Evolutionary conservation across 345 rosid genomes (phyloP).

Genomic region (Bretschneidera sinensis): DNA sequence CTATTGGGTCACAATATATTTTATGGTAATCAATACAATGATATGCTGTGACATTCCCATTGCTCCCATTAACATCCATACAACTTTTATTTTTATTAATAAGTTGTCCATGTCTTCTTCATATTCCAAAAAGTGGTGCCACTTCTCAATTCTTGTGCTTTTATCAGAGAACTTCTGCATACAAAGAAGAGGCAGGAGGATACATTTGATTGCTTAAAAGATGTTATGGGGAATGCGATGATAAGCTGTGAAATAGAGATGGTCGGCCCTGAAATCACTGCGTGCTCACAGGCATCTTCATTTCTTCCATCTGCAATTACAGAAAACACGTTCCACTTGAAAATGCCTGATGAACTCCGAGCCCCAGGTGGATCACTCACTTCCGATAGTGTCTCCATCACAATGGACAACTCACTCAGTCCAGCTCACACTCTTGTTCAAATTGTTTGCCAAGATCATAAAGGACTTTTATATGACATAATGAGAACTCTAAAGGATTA

Average conservation of each 20-base stretch:
- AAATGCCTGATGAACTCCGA: slow-evolving; percentile 35
- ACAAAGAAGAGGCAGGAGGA: slow-evolving; percentile 66
- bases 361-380: slow-evolving; percentile 34
- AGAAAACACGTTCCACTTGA: slow-evolving; percentile 45
- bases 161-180: slow-evolving; percentile 73
- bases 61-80: too few relatives aligned
- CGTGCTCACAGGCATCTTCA: slow-evolving; percentile 57
- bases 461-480: slow-evolving; percentile 87
- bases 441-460: slow-evolving; percentile 80
- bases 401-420: slow-evolving; percentile 77
- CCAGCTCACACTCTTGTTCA: slow-evolving; percentile 85
- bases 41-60: too few relatives aligned
- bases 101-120: too few relatives aligned
- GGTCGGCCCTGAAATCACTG: slow-evolving; percentile 67
- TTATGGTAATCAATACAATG: too few relatives aligned
- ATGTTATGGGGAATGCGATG: slow-evolving; percentile 48
- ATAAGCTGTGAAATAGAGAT: slow-evolving; percentile 74
- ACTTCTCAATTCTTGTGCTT: not conserved
- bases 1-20: too few relatives aligned
- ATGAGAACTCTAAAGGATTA: slow-evolving; percentile 95
- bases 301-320: slow-evolving; percentile 60
- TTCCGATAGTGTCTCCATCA: slow-evolving; percentile 44
- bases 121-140: not conserved
- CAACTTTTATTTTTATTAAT: not conserved
- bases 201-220: slow-evolving; percentile 39